phyloP scores from a whole-genome alignment of 2,329 filamentous ascomycete species.

The Penicillium janthinellum region DNA sequence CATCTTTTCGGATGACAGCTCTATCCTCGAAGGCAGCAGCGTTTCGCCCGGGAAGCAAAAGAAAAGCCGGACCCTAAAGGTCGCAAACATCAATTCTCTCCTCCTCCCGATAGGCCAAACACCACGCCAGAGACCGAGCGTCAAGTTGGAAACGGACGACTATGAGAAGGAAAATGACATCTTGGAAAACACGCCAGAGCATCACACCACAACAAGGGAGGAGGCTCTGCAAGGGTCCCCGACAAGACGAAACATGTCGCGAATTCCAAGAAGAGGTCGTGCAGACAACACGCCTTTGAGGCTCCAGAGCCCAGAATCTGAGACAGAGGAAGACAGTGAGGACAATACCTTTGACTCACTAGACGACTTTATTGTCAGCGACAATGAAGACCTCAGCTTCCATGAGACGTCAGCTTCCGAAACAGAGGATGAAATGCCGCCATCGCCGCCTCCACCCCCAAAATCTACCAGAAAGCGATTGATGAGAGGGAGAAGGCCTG shows the following conservation, averaged over 20 bases:
- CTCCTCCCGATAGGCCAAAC: slow-evolving; percentile 32
- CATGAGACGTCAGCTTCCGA: slow-evolving; percentile 36
- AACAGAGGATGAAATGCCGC: slow-evolving; percentile 26
- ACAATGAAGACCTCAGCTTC: slow-evolving; percentile 42
- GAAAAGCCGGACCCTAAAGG: slow-evolving; percentile 31
- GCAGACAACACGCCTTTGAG: slow-evolving; percentile 15
- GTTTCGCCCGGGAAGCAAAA: slow-evolving; percentile 23
- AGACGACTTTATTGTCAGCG: slow-evolving; percentile 45
- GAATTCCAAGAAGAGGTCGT: slow-evolving; percentile 14
- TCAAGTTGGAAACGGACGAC: slow-evolving; percentile 34
- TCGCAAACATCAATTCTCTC: slow-evolving; percentile 38
- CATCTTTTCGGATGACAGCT: slow-evolving; percentile 35
- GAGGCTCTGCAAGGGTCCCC: slow-evolving; percentile 24
- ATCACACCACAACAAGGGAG: slow-evolving; percentile 17
- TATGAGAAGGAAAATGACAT: slow-evolving; percentile 42
- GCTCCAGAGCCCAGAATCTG: slow-evolving; percentile 21
- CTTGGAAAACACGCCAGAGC: slow-evolving; percentile 25
- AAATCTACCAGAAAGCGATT: slow-evolving; percentile 34
- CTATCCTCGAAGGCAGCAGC: slow-evolving; percentile 19
- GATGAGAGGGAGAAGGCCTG: slow-evolving; percentile 38
- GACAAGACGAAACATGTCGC: slow-evolving; percentile 17
- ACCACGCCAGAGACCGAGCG: slow-evolving; percentile 24
- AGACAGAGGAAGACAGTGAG: slow-evolving; percentile 28
- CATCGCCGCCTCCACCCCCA: slow-evolving; percentile 21
- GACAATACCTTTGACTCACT: slow-evolving; percentile 42